These are phyloP conservation scores for Amanita molliuscula DNA, from an alignment of 768 basidiomycete genomes.

Conservation along the genomic window DNA sequence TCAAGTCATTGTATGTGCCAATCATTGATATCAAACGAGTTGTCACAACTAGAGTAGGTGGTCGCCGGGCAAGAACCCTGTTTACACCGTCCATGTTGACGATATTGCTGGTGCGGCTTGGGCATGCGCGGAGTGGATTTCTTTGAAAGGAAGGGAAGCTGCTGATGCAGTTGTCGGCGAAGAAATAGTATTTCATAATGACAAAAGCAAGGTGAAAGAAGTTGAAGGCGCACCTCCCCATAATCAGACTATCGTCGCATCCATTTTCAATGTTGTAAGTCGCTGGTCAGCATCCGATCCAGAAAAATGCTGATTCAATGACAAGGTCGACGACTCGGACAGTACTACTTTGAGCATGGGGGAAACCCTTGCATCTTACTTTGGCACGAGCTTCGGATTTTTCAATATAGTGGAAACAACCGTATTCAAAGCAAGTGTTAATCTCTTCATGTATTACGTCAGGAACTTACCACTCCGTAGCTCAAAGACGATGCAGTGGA, in stretches of 20 bases:
- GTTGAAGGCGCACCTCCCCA: constrained; percentile 52
- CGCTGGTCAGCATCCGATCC: background rate
- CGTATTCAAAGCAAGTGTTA: constrained; percentile 46
- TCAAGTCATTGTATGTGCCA: constrained; percentile 66
- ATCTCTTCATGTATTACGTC: background rate
- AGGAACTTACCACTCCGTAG: constrained; percentile 20
- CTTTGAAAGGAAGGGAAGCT: constrained; percentile 45
- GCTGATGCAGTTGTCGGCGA: constrained; percentile 62
- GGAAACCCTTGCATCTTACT: constrained; percentile 55
- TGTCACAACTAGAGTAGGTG: constrained; percentile 35
- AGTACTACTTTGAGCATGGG: constrained; percentile 60
- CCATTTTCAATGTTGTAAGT: constrained; percentile 74
- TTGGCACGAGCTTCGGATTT: constrained; percentile 75
- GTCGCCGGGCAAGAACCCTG: constrained; percentile 69
- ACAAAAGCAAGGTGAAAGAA: constrained; percentile 56
- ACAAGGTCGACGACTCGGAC: constrained; percentile 66
- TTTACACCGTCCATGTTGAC: constrained; percentile 67
- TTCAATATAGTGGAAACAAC: constrained; percentile 62
- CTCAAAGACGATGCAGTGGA: constrained; percentile 65
- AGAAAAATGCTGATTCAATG: background rate
- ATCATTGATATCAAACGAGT: background rate
- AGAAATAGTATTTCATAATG: constrained; percentile 54
- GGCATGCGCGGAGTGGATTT: constrained; percentile 74
- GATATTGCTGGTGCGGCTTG: constrained; percentile 73
- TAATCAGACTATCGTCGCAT: constrained; percentile 51